Percentiles rank a stretch among this genome's conserved stretches.
Evolutionary conservation across 179 eudicot genomes (phyloP).

Genomic region (Silene coronaria): DNA sequence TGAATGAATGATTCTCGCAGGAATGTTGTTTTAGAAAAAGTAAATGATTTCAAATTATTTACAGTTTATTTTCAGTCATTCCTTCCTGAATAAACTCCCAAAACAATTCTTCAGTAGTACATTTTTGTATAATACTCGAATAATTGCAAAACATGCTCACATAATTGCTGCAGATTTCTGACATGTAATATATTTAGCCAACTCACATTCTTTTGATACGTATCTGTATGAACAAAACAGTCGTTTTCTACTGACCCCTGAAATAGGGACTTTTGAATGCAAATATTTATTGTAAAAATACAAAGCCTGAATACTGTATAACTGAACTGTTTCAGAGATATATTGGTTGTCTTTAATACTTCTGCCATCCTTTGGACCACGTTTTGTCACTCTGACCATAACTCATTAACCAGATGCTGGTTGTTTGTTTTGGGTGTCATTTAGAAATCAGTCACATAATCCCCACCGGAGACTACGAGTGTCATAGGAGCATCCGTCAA

Average conservation of each 20-base stretch:
- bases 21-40: too few species aligned
- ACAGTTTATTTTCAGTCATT: not conserved
- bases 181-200: not conserved
- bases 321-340: not conserved
- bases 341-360: not conserved
- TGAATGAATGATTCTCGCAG: too few species aligned
- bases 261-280: slow-evolving; percentile 2
- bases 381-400: not conserved
- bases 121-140: not conserved
- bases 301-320: too few species aligned
- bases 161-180: not conserved
- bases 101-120: not conserved
- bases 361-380: slow-evolving; percentile 1
- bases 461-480: too few species aligned
- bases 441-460: not conserved
- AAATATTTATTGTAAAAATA: not conserved
- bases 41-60: not conserved
- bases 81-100: not conserved
- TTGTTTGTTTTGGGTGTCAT: not conserved
- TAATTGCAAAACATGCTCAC: slow-evolving; percentile 6
- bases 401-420: not conserved
- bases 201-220: not conserved
- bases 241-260: slow-evolving; percentile 8
- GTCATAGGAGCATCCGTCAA: too few species aligned
- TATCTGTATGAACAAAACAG: not conserved